A percentile compares a stretch with the other conserved stretches of the same genome.
Conservation (phyloP, 768 basidiomycete species). For the Piloderma croceum region DNA sequence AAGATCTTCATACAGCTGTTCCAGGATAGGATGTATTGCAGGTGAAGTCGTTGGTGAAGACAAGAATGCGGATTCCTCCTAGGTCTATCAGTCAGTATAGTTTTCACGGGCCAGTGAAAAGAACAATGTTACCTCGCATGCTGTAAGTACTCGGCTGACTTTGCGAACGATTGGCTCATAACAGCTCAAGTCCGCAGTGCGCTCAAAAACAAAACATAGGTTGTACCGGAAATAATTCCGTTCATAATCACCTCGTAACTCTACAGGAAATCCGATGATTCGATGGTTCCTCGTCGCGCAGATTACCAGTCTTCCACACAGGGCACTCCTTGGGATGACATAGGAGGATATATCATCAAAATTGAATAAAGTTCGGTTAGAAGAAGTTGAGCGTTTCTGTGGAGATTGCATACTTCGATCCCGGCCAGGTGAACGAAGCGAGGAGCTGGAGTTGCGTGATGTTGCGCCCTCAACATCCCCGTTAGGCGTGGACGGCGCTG, state of each 20-base stretch:
- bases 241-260: slow-evolving; percentile 68
- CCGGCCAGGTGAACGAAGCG: slow-evolving; percentile 41
- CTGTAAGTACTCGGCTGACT: slow-evolving; percentile 80
- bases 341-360: slow-evolving; percentile 91
- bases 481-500: slow-evolving; percentile 26
- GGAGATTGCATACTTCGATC: slow-evolving; percentile 38
- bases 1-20: slow-evolving; percentile 94
- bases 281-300: slow-evolving; percentile 78
- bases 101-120: neutral
- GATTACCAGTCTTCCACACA: slow-evolving; percentile 86
- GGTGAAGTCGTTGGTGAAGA: slow-evolving; percentile 65
- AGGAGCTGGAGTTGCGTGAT: slow-evolving; percentile 50
- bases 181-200: slow-evolving; percentile 85
- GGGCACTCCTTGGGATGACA: slow-evolving; percentile 80
- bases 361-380: slow-evolving; percentile 64
- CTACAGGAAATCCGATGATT: slow-evolving; percentile 88
- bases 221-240: slow-evolving; percentile 92
- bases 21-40: slow-evolving; percentile 76
- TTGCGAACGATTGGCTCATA: slow-evolving; percentile 96
- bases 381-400: slow-evolving; percentile 43
- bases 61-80: slow-evolving; percentile 89
- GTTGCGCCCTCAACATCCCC: slow-evolving; percentile 29
- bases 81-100: slow-evolving; percentile 3
- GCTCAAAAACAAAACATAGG: slow-evolving; percentile 93
- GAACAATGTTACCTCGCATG: slow-evolving; percentile 66